These are phyloP conservation scores for Xylaria longipes DNA, from an alignment of 495 filamentous ascomycete genomes.

Conservation along the genomic window DNA sequence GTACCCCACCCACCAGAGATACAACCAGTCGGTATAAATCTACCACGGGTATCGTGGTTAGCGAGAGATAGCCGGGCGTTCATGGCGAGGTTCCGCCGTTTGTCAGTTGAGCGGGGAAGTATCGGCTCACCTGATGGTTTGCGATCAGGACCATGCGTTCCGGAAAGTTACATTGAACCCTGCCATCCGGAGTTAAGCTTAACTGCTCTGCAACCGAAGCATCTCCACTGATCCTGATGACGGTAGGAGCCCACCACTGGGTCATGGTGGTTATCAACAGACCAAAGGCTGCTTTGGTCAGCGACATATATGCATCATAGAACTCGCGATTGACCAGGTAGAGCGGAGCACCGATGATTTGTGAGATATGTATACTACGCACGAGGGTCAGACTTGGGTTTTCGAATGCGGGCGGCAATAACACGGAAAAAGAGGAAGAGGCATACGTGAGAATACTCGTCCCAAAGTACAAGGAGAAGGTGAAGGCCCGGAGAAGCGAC, in stretches of 20 bases:
- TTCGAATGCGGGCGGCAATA: constrained; percentile 6
- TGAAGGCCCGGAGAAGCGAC: constrained; percentile 68
- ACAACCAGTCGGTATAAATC: constrained; percentile 89
- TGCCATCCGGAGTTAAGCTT: constrained; percentile 65
- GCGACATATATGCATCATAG: constrained; percentile 79
- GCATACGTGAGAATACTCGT: constrained; percentile 56
- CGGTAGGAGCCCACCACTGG: constrained; percentile 80
- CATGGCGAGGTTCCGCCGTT: background rate
- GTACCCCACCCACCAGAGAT: constrained; percentile 88
- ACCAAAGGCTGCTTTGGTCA: constrained; percentile 79
- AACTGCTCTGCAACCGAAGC: constrained; percentile 74
- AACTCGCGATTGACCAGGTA: constrained; percentile 72
- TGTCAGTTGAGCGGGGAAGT: background rate
- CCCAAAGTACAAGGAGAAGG: constrained; percentile 70
- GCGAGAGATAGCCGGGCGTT: constrained; percentile 13
- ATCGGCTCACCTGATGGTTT: constrained; percentile 72
- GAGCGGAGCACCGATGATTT: constrained; percentile 71
- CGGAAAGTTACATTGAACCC: constrained; percentile 74
- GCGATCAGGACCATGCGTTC: constrained; percentile 80
- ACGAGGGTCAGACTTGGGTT: constrained; percentile 21
- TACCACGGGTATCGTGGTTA: constrained; percentile 33
- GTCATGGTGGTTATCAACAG: constrained; percentile 76
- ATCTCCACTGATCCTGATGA: constrained; percentile 78
- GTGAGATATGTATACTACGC: constrained; percentile 65
- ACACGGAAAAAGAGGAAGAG: background rate